These are phyloP conservation scores for Aspergillus neotritici DNA, from an alignment of 2,329 filamentous ascomycete genomes.

Conservation along the genomic window DNA sequence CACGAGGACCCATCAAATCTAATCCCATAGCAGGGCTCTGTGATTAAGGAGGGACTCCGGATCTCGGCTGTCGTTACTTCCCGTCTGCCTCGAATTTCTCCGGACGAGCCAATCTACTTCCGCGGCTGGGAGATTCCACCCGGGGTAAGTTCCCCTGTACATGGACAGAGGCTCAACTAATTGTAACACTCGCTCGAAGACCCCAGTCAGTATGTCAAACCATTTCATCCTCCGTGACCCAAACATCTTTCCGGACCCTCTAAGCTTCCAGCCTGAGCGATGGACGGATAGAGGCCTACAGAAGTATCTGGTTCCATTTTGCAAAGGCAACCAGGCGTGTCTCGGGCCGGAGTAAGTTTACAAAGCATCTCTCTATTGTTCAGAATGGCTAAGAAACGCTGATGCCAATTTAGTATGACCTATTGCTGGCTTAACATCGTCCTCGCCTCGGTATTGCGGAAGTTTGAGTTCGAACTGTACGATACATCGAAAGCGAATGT, in stretches of 20 bases:
- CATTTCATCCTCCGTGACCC: slow-evolving; percentile 15
- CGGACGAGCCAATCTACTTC: slow-evolving; percentile 12
- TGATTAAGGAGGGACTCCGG: slow-evolving; percentile 27
- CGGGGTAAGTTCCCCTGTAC: slow-evolving; percentile 9
- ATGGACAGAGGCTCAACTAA: neutral
- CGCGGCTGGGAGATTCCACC: slow-evolving; percentile 16
- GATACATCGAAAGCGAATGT: slow-evolving; percentile 26
- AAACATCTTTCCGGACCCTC: slow-evolving; percentile 27
- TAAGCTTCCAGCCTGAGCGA: slow-evolving; percentile 25
- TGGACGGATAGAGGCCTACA: slow-evolving; percentile 20
- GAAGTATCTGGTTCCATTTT: slow-evolving; percentile 23
- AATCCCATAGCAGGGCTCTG: slow-evolving; percentile 14
- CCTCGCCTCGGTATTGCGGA: slow-evolving; percentile 21
- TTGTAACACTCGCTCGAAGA: slow-evolving; percentile 4
- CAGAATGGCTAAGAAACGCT: neutral
- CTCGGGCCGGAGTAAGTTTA: slow-evolving; percentile 23
- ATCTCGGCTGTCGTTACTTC: slow-evolving; percentile 14
- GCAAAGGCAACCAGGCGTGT: slow-evolving; percentile 25
- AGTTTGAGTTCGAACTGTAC: slow-evolving; percentile 23
- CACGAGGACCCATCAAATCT: neutral
- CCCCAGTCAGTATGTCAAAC: slow-evolving; percentile 17
- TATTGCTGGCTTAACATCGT: slow-evolving; percentile 21
- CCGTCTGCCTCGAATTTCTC: slow-evolving; percentile 17
- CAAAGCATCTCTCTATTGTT: neutral
- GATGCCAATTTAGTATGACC: slow-evolving; percentile 2